phyloP scores from a whole-genome alignment of 2,329 filamentous ascomycete species.

The Drechslerella dactyloides region DNA sequence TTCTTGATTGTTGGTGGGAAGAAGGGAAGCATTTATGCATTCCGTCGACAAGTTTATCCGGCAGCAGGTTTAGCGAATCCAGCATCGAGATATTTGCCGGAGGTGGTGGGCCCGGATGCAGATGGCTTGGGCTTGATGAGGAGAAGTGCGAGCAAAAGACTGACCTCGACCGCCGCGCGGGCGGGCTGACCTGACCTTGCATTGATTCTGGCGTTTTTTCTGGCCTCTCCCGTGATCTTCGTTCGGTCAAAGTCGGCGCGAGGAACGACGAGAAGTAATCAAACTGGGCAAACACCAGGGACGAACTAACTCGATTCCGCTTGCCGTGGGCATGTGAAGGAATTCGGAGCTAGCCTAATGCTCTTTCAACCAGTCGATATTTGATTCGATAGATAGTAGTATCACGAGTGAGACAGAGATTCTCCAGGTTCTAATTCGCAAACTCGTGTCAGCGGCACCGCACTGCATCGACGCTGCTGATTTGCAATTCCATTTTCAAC shows the following conservation, averaged over 20 bases:
- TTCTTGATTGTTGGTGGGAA: neutral
- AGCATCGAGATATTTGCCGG: slow-evolving; percentile 4
- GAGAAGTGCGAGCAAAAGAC: neutral
- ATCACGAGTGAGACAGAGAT: no score
- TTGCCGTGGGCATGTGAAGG: no score
- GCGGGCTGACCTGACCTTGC: slow-evolving; percentile 1
- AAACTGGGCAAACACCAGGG: neutral
- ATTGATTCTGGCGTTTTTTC: neutral
- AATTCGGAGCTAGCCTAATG: no score
- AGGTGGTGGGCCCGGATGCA: slow-evolving; percentile 3
- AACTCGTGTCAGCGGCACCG: neutral
- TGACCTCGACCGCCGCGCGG: neutral
- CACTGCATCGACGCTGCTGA: neutral
- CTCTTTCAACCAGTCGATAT: no score
- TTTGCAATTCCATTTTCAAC: no score
- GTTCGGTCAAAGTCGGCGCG: neutral
- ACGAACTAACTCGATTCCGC: no score
- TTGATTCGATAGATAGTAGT: no score
- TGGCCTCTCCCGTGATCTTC: neutral
- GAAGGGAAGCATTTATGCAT: neutral
- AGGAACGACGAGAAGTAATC: neutral
- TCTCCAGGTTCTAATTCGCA: no score
- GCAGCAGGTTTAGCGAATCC: slow-evolving; percentile 3
- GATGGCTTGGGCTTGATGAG: neutral
- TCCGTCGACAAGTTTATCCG: slow-evolving; percentile 3